These are phyloP conservation scores for Blepharisma japonicum DNA, from an alignment of 73 alveolate species.

Conservation along the genomic window DNA sequence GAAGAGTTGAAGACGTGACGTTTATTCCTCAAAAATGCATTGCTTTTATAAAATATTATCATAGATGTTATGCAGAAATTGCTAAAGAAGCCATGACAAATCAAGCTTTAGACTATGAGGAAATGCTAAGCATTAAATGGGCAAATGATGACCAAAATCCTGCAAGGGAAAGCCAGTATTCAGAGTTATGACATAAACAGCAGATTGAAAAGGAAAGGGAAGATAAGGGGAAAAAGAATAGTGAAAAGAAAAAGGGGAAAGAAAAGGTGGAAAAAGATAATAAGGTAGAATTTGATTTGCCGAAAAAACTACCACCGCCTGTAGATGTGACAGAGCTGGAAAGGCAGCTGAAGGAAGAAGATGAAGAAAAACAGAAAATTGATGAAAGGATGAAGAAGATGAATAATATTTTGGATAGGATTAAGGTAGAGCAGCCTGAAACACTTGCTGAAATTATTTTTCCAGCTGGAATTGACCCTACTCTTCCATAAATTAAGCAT, in stretches of 20 bases:
- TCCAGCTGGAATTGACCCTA: constrained; percentile 6
- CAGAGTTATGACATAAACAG: constrained; percentile 16
- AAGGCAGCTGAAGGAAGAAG: background rate
- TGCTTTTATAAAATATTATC: constrained; percentile 91
- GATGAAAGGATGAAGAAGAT: background rate
- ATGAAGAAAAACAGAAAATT: background rate
- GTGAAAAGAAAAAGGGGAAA: constrained; percentile 1
- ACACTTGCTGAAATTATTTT: constrained; percentile 30
- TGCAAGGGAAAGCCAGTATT: constrained; percentile 28
- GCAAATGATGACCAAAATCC: constrained; percentile 81
- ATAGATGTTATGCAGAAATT: constrained; percentile 96
- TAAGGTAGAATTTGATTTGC: background rate
- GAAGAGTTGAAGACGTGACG: constrained; percentile 95
- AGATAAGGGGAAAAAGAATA: constrained; percentile 17
- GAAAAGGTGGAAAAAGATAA: constrained; percentile 1
- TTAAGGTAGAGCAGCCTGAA: constrained; percentile 15
- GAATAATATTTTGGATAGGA: constrained; percentile 21
- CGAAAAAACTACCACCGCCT: constrained; percentile 29
- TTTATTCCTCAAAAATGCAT: constrained; percentile 80
- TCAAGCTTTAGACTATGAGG: constrained; percentile 84
- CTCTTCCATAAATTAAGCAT: no score
- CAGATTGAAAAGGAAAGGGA: constrained; percentile 14
- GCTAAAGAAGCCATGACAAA: constrained; percentile 99
- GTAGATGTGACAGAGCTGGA: constrained; percentile 28
- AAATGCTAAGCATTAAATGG: constrained; percentile 93